Base-by-base conservation (phyloP, 208 protist genomes). In the Trypanosoma vivax region DNA sequence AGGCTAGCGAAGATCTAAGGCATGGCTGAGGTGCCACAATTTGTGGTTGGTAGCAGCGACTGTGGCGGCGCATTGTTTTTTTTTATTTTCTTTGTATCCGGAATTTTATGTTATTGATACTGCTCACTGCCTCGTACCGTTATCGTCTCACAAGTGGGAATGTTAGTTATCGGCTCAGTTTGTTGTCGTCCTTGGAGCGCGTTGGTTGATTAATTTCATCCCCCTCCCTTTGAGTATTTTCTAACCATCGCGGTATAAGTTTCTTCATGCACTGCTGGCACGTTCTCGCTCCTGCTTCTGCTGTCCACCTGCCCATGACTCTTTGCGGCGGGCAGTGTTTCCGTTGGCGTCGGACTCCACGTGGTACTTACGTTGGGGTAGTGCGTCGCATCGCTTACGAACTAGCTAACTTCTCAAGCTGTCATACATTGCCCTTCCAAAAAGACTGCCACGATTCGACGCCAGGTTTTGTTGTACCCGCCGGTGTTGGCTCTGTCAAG, bases 281-380 rank as follows among this genome's bases (percentile, higher is more conserved):
- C 13, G 33, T 68, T 19, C 43, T 87, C 9, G 79, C 83, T 6
- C 23, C 62, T 9, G 24, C 29, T 3, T 49, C 64, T 0, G 60
- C 58, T 9, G 46, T 88, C 1, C 47, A 82, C 53, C 47, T 90
- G 31, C 60, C 42, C 14, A 71, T 70, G 65, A 85, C 78, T 0
- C 60, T 90, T 18, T 75, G 70, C 48, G 76, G 79, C 18, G 83
- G 83, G 0, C 83, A 90, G 52, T 90, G 83, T 58, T 90, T 90
- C 34, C 83, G 76, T 34, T 90, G 83, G 79, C 49, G 66, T 16
- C 61, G 18, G 9, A 85, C 76, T 9, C 51, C 55, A 13, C 45
- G 72, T 9, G 35, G 46, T 35, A 83, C 73, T 0, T 90, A 64
- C 50, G 56, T 87, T 13, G 83, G 83, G 14, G 63, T 69, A 19